Evolutionary conservation across 2,329 filamentous ascomycete genomes (phyloP), one percentile per base, ranked within the genome.

Genomic region (Aspergillus pseudoterreus): DNA sequence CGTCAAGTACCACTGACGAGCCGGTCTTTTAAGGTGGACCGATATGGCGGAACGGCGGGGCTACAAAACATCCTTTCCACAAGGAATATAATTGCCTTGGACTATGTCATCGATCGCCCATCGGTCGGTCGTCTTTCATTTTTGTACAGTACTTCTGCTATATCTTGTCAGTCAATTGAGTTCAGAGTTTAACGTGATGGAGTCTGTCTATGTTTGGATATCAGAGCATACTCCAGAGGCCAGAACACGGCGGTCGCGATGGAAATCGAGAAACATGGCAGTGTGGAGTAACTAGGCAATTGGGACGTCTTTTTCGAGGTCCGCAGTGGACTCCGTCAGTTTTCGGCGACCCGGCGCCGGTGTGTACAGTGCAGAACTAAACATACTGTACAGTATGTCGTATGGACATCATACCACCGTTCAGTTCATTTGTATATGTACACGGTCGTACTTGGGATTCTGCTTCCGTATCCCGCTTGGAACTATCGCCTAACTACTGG

Each of bases 301-400:
- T 44, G 35, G 21, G 27, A 41, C 48, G 32, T 43, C 41, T 42
- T 43, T 42, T 39, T 30, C 39, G 22, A 55, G 60, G 53, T 63
- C 60, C 59, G 57, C 60, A 51, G 60, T 63, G 60, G 57, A 47
- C 38, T 59, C 50, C 45, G 55, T 52, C 36, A 32, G 41, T 42
- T 47, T 51, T 57, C 52, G 49, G 39, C 33, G 47, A 45, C 46
- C 55, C 56, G 53, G 56, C 54, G 51, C 56, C 54, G 56, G 54
- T 58, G 54, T 55, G 49, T 45, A 49, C 45, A 49, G 48, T 53
- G 49, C 42, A 48, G 51, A 41, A 15, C 47, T 47, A 38, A 48
- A 41, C 30, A 46, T 19, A 22, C 39, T 42, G 39, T 42, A 49
- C 43, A 24, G 21, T 17, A 49, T 49, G 17, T 36, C 42, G 11